These are phyloP conservation scores for Physcomitrium patens DNA, from an alignment of 225 moss, liverwort and hornwort species.

Conservation along the genomic window DNA sequence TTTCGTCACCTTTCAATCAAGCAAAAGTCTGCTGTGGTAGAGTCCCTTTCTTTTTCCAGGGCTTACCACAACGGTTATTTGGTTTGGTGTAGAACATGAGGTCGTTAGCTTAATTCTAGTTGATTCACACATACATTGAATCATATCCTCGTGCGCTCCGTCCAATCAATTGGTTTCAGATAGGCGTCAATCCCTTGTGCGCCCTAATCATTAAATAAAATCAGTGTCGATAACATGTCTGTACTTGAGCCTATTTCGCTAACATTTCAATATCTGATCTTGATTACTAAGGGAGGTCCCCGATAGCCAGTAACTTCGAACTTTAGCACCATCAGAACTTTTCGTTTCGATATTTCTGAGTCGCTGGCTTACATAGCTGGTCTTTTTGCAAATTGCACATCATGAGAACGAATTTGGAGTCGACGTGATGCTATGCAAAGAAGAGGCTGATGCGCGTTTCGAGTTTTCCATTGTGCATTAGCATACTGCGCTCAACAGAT, in stretches of 20 bases:
- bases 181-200: neutral
- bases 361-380: neutral
- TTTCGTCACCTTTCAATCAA: too few species aligned
- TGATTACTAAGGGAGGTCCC: too few species aligned
- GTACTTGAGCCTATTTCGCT: neutral
- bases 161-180: neutral
- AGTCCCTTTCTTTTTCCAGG: neutral
- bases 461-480: neutral
- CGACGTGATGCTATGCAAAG: neutral
- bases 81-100: neutral
- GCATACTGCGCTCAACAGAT: neutral
- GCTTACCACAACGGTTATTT: neutral
- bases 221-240: neutral
- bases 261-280: too few species aligned
- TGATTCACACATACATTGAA: neutral
- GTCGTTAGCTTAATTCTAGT: neutral
- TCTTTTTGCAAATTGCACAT: neutral
- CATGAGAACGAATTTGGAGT: neutral
- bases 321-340: too few species aligned
- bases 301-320: too few species aligned
- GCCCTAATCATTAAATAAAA: neutral
- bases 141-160: conserved; percentile 4
- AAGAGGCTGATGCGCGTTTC: neutral
- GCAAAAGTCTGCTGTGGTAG: neutral
- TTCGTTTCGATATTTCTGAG: too few species aligned